phyloP scores from a whole-genome alignment of 2,329 filamentous ascomycete species.

The Talaromyces verruculosus region DNA sequence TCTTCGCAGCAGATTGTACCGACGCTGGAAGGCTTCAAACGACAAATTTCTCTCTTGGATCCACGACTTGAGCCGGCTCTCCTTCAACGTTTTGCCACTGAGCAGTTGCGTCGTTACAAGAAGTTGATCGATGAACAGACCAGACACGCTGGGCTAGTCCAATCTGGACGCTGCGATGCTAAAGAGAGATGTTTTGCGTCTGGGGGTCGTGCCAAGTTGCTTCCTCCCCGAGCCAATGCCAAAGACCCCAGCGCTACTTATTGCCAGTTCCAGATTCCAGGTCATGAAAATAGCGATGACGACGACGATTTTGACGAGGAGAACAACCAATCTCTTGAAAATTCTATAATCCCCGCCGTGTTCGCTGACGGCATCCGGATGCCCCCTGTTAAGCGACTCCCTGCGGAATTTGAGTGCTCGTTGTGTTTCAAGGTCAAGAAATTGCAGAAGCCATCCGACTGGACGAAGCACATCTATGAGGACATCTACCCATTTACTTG shows the following conservation, averaged over 20 bases:
- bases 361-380: constrained; percentile 80
- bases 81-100: constrained; percentile 76
- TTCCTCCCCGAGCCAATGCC: constrained; percentile 55
- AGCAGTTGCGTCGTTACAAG: constrained; percentile 78
- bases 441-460: constrained; percentile 88
- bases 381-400: constrained; percentile 73
- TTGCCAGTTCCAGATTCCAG: constrained; percentile 56
- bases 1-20: constrained; percentile 68
- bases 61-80: constrained; percentile 68
- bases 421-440: constrained; percentile 83
- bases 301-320: constrained; percentile 54
- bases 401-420: constrained; percentile 86
- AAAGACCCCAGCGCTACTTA: constrained; percentile 60
- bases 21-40: constrained; percentile 72
- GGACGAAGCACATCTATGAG: constrained; percentile 95
- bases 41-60: constrained; percentile 71
- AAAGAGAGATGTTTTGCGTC: constrained; percentile 63
- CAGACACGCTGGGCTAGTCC: constrained; percentile 65
- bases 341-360: constrained; percentile 66
- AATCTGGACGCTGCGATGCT: constrained; percentile 59
- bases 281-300: constrained; percentile 56
- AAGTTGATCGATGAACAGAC: constrained; percentile 68
- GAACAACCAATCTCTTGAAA: constrained; percentile 65
- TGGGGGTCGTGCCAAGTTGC: constrained; percentile 64
- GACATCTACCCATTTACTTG: constrained; percentile 92